These are phyloP conservation scores for Albifimbria verrucaria DNA, from an alignment of 2,329 filamentous ascomycete species.

Conservation along the genomic window DNA sequence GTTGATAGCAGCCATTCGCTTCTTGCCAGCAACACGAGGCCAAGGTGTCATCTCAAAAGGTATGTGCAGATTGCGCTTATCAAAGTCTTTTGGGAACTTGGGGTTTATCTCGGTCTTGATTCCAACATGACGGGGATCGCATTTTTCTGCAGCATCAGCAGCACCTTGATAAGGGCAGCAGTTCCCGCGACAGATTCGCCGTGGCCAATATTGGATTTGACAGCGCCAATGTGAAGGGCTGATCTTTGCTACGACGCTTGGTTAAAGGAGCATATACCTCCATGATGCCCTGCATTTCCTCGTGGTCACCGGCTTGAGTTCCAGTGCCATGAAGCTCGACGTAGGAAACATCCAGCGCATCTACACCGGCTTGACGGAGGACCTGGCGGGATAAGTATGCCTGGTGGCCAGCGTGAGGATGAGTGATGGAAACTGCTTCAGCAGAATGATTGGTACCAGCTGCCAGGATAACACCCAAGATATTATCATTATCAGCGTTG, in stretches of 20 bases:
- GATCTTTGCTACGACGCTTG: slow-evolving; percentile 36
- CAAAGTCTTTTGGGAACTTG: slow-evolving; percentile 54
- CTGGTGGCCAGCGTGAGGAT: slow-evolving; percentile 76
- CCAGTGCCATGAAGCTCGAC: slow-evolving; percentile 90
- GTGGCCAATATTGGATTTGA: slow-evolving; percentile 64
- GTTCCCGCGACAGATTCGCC: slow-evolving; percentile 59
- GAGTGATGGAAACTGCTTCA: slow-evolving; percentile 78
- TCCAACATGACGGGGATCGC: slow-evolving; percentile 64
- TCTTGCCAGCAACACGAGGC: slow-evolving; percentile 38
- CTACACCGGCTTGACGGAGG: slow-evolving; percentile 68
- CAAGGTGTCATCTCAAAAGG: slow-evolving; percentile 51
- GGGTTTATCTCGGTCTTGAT: slow-evolving; percentile 64
- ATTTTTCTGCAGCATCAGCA: slow-evolving; percentile 63
- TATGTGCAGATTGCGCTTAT: slow-evolving; percentile 56
- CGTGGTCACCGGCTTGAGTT: slow-evolving; percentile 79
- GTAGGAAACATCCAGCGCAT: slow-evolving; percentile 75
- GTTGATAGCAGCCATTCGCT: slow-evolving; percentile 55
- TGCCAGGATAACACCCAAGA: slow-evolving; percentile 71
- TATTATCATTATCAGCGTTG: slow-evolving; percentile 71
- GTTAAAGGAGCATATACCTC: slow-evolving; percentile 43
- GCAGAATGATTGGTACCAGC: slow-evolving; percentile 79
- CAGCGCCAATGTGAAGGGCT: slow-evolving; percentile 59
- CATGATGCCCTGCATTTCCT: slow-evolving; percentile 76
- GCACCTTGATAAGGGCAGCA: slow-evolving; percentile 60
- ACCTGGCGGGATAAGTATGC: slow-evolving; percentile 67